Conservation (phyloP, 192 early-diverging fungal species). For the Phycomyces blakesleeanus region DNA sequence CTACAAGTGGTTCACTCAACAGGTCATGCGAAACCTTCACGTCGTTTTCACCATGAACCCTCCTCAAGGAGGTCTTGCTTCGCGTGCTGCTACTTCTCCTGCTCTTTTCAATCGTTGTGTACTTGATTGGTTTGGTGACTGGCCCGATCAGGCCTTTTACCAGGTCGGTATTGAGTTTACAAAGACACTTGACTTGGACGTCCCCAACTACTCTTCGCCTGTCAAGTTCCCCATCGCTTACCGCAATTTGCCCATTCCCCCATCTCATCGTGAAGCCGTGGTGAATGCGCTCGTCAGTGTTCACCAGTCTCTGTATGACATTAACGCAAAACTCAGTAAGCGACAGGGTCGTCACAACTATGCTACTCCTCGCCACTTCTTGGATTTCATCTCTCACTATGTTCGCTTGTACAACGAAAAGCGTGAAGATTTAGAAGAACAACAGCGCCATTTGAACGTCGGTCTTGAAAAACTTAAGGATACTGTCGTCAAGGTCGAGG, state of each 20-base stretch:
- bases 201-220: conserved; percentile 63
- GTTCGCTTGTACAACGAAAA: conserved; percentile 87
- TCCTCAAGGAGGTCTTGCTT: conserved; percentile 85
- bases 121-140: conserved; percentile 99
- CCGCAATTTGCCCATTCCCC: conserved; percentile 62
- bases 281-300: conserved; percentile 90
- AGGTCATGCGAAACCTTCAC: conserved; percentile 95
- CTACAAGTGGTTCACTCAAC: conserved; percentile 96
- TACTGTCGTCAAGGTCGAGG: conserved; percentile 94
- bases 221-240: conserved; percentile 73
- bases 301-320: conserved; percentile 84
- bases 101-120: conserved; percentile 99
- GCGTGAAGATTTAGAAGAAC: conserved; percentile 93
- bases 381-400: conserved; percentile 96
- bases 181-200: conserved; percentile 81
- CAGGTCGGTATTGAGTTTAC: conserved; percentile 99
- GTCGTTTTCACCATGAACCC: conserved; percentile 99
- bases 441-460: conserved; percentile 96
- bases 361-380: conserved; percentile 96
- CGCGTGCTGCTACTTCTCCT: conserved; percentile 94
- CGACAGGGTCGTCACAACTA: conserved; percentile 79
- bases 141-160: conserved; percentile 96
- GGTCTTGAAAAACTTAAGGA: conserved; percentile 94
- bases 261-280: conserved; percentile 79
- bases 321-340: conserved; percentile 80